A percentile compares a stretch with the other conserved stretches of the same genome.
Evolutionary conservation across 192 early-diverging fungal genomes (phyloP).

Genomic region (Jimgerdemannia flammicorona): DNA sequence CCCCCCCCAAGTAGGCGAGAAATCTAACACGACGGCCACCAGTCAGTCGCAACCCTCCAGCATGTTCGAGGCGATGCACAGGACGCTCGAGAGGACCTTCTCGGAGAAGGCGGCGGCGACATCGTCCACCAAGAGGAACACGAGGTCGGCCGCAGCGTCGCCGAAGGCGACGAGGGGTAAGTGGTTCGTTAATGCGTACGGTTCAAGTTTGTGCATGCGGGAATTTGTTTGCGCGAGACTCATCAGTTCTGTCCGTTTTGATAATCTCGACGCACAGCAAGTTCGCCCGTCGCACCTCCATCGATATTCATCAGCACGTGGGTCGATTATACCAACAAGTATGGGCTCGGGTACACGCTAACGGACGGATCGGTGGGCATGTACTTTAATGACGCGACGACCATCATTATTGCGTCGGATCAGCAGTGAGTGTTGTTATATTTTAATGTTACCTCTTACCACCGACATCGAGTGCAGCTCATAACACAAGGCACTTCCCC

Average conservation of each 20-base stretch:
- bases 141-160: not conserved
- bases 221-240: conserved; percentile 2
- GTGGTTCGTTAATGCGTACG: not conserved
- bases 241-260: not conserved
- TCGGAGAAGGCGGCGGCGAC: not conserved
- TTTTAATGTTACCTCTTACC: not conserved
- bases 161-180: not conserved
- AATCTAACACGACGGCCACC: not conserved
- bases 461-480: conserved; percentile 38
- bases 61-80: not conserved
- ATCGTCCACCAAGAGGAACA: not conserved
- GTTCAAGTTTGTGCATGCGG: not conserved
- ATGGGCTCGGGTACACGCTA: conserved; percentile 87
- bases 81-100: not conserved
- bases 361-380: conserved; percentile 83
- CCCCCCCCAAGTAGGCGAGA: no score
- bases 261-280: conserved; percentile 1
- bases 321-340: conserved; percentile 81
- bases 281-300: conserved; percentile 5
- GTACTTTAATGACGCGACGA: conserved; percentile 87
- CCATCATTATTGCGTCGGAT: conserved; percentile 59
- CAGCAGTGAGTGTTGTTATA: conserved; percentile 37
- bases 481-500: conserved; percentile 31
- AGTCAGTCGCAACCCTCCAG: not conserved
- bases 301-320: conserved; percentile 81